Evolutionary conservation across 805 yeast species (phyloP), one percentile per base, ranked within the genome.

Genomic region (Metschnikowia amazonensis): DNA sequence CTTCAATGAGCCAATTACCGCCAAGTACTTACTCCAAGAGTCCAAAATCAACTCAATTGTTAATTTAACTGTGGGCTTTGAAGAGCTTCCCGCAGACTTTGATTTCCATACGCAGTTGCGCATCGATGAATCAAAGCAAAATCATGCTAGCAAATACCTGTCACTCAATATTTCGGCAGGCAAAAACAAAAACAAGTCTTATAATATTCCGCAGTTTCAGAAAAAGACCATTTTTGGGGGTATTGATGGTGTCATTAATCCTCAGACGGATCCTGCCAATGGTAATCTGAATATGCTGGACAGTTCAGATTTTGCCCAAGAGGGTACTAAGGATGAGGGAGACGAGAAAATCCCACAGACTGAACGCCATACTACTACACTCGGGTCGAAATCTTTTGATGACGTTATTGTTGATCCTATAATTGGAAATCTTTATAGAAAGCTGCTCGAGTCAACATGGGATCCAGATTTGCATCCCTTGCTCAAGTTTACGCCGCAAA

Each of bases 1-100:
- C 52, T 79, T 76, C 44, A 69, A 72, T 27, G 73, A 75, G 43
- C 72, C 79, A 3, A 64, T 74, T 3, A 70, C 82, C 2, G 74
- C 84, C 50, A 72, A 86, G 50, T 89, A 85, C 55, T 66, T 92
- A 36, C 69, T 92, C 30, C 83, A 83, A 56, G 77, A 87, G 23
- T 84, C 95, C 1, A 87, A 88, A 53, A 80, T 92, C 16, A 92
- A 92, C 62, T 83, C 95, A 2, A 84, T 88, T n/a, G 63, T 85
- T 32, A 82, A 76, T 48, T 49, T 88, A 34, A 74, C 82, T 1
- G 67, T 86, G n/a, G 69, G 70, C 4, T 63, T 86, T 53, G 72
- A 69, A 34, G 74, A 70, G 47, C 60, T 70, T 17, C 67, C 75
- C 3, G 46, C 65, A 3, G 59, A 67, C 47, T 58, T 56, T 34